Evolutionary conservation across 768 basidiomycete species (phyloP).

Genomic region (Russula abietina): DNA sequence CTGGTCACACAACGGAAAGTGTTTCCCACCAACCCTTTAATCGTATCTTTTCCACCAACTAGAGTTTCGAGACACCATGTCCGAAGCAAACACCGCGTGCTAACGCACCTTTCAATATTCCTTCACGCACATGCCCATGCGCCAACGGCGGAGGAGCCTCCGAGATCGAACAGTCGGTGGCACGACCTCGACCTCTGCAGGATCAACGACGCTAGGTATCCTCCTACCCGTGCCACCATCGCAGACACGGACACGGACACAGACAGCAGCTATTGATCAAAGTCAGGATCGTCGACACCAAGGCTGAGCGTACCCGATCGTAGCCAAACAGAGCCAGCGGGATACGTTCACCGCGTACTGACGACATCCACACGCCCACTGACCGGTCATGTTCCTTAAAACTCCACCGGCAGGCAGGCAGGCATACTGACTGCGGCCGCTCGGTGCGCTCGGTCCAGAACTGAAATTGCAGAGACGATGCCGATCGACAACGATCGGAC

Average conservation of each 20-base stretch:
- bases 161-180: not conserved
- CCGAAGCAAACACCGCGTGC: not conserved
- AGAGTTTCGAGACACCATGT: not conserved
- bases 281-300: not conserved
- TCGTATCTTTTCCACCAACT: not conserved
- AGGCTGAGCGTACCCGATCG: not conserved
- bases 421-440: slow-evolving; percentile 6
- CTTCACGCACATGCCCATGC: not conserved
- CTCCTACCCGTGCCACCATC: slow-evolving; percentile 3
- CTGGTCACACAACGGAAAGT: not conserved
- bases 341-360: slow-evolving; percentile 20
- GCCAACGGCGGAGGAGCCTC: not conserved
- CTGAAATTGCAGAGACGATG: slow-evolving; percentile 6
- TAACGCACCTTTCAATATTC: not conserved
- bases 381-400: slow-evolving; percentile 17
- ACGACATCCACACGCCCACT: slow-evolving; percentile 11
- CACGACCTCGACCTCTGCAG: not conserved
- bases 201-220: slow-evolving; percentile 14
- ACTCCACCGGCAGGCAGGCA: slow-evolving; percentile 3
- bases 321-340: not conserved
- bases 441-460: not conserved
- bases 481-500: slow-evolving; percentile 15
- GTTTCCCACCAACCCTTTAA: not conserved
- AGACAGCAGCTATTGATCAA: not conserved
- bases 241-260: no score